Evolutionary conservation across 1,284 basidiomycete species (phyloP).

Genomic region (Apiotrichum veenhuisii): DNA sequence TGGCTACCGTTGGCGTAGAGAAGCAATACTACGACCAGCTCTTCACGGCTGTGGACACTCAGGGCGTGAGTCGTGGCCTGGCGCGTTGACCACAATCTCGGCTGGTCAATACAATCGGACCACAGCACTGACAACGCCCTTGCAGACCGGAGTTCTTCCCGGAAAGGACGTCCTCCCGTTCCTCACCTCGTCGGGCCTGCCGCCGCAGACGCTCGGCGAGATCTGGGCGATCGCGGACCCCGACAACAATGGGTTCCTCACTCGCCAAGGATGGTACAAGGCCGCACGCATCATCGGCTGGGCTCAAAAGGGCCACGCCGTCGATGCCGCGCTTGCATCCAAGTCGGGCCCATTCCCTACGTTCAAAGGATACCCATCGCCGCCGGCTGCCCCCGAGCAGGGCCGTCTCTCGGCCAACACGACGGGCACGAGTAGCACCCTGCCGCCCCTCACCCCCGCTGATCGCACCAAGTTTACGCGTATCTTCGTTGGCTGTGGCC

Average conservation of each 20-base stretch:
- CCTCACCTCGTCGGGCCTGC: slow-evolving; percentile 72
- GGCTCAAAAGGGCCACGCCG: slow-evolving; percentile 69
- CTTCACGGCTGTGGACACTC: slow-evolving; percentile 43
- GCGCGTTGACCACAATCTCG: no score
- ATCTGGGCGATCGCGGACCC: slow-evolving; percentile 92
- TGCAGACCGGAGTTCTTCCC: slow-evolving; percentile 69
- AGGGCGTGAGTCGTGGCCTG: slow-evolving; percentile 35
- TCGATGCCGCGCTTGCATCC: slow-evolving; percentile 25
- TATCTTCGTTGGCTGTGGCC: slow-evolving; percentile 70
- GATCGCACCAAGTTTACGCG: slow-evolving; percentile 78
- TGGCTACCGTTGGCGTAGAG: slow-evolving; percentile 25
- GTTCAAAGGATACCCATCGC: slow-evolving; percentile 68
- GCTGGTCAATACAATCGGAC: no score
- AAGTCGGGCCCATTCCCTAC: slow-evolving; percentile 71
- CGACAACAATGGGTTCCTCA: slow-evolving; percentile 86
- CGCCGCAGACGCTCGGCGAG: slow-evolving; percentile 76
- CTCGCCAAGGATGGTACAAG: slow-evolving; percentile 75
- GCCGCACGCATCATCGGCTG: slow-evolving; percentile 87
- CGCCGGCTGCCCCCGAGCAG: slow-evolving; percentile 17
- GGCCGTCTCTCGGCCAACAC: slow-evolving; percentile 49
- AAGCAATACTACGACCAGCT: slow-evolving; percentile 46
- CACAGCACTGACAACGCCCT: neutral
- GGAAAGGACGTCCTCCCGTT: slow-evolving; percentile 79
- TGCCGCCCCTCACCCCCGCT: slow-evolving; percentile 67
- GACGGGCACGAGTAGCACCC: slow-evolving; percentile 16